Base-by-base conservation (phyloP, 257 asterid genomes). In the Schizonepeta tenuifolia region DNA sequence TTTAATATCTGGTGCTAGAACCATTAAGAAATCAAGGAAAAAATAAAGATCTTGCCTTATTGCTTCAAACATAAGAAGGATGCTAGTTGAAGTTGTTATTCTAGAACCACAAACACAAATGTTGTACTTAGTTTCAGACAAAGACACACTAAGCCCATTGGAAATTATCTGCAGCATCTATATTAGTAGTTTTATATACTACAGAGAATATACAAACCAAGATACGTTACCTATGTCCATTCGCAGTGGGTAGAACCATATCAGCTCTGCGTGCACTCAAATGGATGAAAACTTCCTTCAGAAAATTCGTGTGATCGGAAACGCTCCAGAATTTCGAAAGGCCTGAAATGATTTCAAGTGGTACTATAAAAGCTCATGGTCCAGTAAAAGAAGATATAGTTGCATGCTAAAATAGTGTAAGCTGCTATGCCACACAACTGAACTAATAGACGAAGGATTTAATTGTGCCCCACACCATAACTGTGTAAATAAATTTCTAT, bases 191-290 rank as follows among this genome's bases (percentile, higher is more conserved):
- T 68, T 28, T 51, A 50, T 44, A 68, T 62, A 43, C 68, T 33
- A 21, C 35, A 70, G 20, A 1, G 22, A 12, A 36, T 18, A 61
- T 56, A 65, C 47, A 47, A 56, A 63, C 22, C 41, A 67, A 62
- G 61, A 73, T 20, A 59, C 7, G 11, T 51, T 73, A 82, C 83
- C 86, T 26, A 26, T 54, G 60, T 71, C 40, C 44, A 47, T 64
- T 41, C 36, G 53, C 60, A 59, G 68, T 36, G 59, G 36, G 47
- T 17, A 56, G 51, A 67, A 31, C 46, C 17, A 31, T 24, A 70
- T 85, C 78, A 94, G 88, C 92, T 92, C 78, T 95, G 99, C 7
- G 96, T 85, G 86, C 99, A 95, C 87, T 95, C 99, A 59, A 95
- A 89, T 59, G 97, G 98, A 81, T 92, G 98, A 67, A 90, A 76